phyloP scores from a whole-genome alignment of 352 stramenopile genomes.

The Phytophthora sansomeana region DNA sequence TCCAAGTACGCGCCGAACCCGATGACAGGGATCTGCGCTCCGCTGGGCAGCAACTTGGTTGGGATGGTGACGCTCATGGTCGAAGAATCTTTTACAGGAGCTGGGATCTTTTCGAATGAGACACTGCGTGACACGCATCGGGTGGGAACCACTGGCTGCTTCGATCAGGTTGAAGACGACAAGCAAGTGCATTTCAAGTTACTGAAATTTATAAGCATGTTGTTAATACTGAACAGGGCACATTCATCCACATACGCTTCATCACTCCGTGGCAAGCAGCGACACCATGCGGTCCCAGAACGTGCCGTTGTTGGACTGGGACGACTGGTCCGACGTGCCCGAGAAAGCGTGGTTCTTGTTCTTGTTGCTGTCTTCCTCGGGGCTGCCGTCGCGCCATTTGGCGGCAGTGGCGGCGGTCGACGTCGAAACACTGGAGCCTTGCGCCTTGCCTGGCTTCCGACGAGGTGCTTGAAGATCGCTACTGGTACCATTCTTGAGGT shows the following conservation, averaged over 20 bases:
- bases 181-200: background rate
- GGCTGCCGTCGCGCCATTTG: slow-evolving; percentile 48
- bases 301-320: slow-evolving; percentile 45
- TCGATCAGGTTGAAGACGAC: background rate
- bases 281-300: slow-evolving; percentile 62
- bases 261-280: slow-evolving; percentile 37
- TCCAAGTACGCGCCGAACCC: slow-evolving; percentile 67
- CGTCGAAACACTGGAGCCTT: slow-evolving; percentile 8
- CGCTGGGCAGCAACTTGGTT: slow-evolving; percentile 52
- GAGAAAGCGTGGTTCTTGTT: slow-evolving; percentile 32
- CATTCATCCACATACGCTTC: slow-evolving; percentile 12
- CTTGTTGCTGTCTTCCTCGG: slow-evolving; percentile 25
- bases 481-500: slow-evolving; percentile 19
- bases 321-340: slow-evolving; percentile 41
- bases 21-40: slow-evolving; percentile 54
- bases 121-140: background rate
- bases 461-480: slow-evolving; percentile 11
- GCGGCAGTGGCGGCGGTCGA: slow-evolving; percentile 29
- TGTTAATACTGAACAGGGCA: slow-evolving; percentile 17
- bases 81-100: background rate
- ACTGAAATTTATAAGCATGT: slow-evolving; percentile 8
- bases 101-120: slow-evolving; percentile 19
- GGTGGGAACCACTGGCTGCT: background rate
- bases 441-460: slow-evolving; percentile 13
- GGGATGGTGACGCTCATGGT: slow-evolving; percentile 28